A percentile compares a stretch with the other conserved stretches of the same genome.
These are phyloP conservation scores for Infundibulicybe gibba DNA, from an alignment of 768 basidiomycete genomes.

Conservation along the genomic window DNA sequence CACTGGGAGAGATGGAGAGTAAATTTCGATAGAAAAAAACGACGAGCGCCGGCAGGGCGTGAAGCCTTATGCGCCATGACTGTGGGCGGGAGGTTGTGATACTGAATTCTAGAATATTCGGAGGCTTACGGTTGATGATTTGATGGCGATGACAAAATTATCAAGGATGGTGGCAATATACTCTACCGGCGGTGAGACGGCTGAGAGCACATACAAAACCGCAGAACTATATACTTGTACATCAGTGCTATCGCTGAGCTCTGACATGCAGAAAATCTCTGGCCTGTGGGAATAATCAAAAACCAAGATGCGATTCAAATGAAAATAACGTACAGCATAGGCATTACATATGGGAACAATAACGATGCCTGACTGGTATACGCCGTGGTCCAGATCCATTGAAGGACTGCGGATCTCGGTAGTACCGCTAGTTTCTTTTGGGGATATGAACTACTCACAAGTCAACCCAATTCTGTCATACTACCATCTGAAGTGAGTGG, in stretches of 20 bases:
- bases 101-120: slow-evolving; percentile 23
- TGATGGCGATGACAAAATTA: slow-evolving; percentile 67
- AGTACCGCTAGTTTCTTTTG: background rate
- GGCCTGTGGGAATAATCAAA: slow-evolving; percentile 44
- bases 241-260: slow-evolving; percentile 82
- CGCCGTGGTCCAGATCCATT: slow-evolving; percentile 78
- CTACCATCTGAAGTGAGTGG: slow-evolving; percentile 24
- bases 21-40: slow-evolving; percentile 92
- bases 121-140: slow-evolving; percentile 64
- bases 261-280: slow-evolving; percentile 86
- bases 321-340: slow-evolving; percentile 60
- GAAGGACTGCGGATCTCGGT: slow-evolving; percentile 47
- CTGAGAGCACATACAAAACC: slow-evolving; percentile 79
- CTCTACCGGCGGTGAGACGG: slow-evolving; percentile 67
- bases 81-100: slow-evolving; percentile 22
- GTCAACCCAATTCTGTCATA: slow-evolving; percentile 89
- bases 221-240: slow-evolving; percentile 78
- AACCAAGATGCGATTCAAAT: background rate
- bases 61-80: slow-evolving; percentile 90
- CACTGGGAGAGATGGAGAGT: slow-evolving; percentile 64
- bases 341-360: slow-evolving; percentile 73
- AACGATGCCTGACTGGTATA: slow-evolving; percentile 73
- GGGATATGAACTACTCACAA: slow-evolving; percentile 39
- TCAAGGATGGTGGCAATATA: slow-evolving; percentile 59
- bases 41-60: slow-evolving; percentile 83